phyloP scores from a whole-genome alignment of 2,329 filamentous ascomycete genomes.

The Botrytis pseudocinerea region DNA sequence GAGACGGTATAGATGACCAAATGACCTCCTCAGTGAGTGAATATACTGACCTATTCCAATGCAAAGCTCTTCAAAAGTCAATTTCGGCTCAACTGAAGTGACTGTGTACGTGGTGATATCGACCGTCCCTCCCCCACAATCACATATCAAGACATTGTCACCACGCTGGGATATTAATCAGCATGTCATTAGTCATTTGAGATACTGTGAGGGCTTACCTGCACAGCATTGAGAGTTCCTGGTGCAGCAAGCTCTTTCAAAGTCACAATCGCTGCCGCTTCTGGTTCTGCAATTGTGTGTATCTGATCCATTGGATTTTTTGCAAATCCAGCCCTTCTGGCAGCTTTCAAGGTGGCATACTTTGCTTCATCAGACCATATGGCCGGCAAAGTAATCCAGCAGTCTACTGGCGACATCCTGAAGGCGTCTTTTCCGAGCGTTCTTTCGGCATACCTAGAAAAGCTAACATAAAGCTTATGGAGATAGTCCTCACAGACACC shows the following conservation, averaged over 20 bases:
- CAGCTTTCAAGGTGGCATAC: conserved; percentile 30
- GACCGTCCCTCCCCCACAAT: conserved; percentile 10
- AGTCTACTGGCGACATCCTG: conserved; percentile 30
- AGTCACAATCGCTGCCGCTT: conserved; percentile 34
- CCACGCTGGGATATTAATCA: background rate
- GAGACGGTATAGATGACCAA: background rate
- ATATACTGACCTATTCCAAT: conserved; percentile 30
- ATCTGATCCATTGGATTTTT: conserved; percentile 26
- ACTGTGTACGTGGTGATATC: conserved; percentile 30
- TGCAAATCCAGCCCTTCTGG: conserved; percentile 31
- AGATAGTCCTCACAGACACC: conserved; percentile 34
- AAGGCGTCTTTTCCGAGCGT: conserved; percentile 10
- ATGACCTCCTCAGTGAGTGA: conserved; percentile 19
- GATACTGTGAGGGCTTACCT: conserved; percentile 16
- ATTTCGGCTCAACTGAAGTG: conserved; percentile 34
- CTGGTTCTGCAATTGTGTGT: conserved; percentile 35
- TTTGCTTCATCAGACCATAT: conserved; percentile 36
- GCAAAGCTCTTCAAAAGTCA: conserved; percentile 27
- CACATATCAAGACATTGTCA: background rate
- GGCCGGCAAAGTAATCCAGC: conserved; percentile 34
- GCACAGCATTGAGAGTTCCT: conserved; percentile 24
- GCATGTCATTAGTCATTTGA: background rate
- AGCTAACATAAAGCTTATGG: conserved; percentile 25
- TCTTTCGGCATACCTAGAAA: conserved; percentile 15
- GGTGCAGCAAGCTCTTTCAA: conserved; percentile 25